Percentiles rank a stretch among this genome's conserved stretches.
Conservation (phyloP, 1,139 yeast species). For the Candida gigantensis region DNA sequence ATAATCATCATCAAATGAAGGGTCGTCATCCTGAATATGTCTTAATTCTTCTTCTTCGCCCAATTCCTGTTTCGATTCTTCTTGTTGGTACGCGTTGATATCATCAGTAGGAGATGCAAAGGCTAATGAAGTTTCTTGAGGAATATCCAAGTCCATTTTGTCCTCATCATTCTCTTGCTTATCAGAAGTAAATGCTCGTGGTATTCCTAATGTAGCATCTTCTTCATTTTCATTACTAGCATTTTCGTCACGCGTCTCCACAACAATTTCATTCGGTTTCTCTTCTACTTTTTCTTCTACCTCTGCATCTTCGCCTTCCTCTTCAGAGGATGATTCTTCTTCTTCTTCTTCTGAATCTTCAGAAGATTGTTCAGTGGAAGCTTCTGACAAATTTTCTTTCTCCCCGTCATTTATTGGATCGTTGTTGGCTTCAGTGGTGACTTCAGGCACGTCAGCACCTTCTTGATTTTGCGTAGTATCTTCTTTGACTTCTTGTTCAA, state of each 20-base stretch:
- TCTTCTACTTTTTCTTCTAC: too few species aligned
- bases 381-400: conserved; percentile 4
- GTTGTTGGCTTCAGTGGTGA: conserved; percentile 1
- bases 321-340: background rate
- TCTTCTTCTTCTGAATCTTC: conserved; percentile 9
- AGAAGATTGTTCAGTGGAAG: conserved; percentile 12
- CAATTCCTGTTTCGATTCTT: conserved; percentile 16
- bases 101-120: conserved; percentile 32
- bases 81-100: conserved; percentile 50
- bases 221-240: too few species aligned
- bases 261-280: too few species aligned
- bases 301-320: background rate
- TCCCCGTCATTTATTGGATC: background rate
- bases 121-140: conserved; percentile 4
- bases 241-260: too few species aligned
- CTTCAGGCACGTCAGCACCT: too few species aligned
- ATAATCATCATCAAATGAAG: conserved; percentile 16
- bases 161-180: too few species aligned
- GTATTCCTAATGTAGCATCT: too few species aligned
- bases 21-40: conserved; percentile 16
- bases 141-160: conserved; percentile 7
- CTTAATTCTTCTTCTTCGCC: conserved; percentile 18
- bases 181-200: too few species aligned
- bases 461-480: conserved; percentile 6
- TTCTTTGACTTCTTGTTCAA: conserved; percentile 6